phyloP scores from a whole-genome alignment of 129 eudicot genomes.

The Saussurea involucrata region DNA sequence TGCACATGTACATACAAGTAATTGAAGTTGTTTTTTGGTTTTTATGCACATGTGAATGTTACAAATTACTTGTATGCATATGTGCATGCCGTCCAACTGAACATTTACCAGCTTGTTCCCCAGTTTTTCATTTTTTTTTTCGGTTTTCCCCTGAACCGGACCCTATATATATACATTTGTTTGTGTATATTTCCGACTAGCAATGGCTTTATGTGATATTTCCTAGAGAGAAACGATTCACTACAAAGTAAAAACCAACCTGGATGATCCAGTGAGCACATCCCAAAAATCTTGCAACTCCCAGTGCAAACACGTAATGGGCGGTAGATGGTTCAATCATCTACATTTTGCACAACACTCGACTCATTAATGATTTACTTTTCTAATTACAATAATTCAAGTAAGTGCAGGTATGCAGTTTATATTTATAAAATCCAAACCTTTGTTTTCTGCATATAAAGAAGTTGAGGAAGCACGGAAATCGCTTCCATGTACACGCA shows the following conservation, averaged over 20 bases:
- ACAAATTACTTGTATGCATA: too few relatives aligned
- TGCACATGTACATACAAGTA: neutral
- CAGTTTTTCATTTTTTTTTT: too few relatives aligned
- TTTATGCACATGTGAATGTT: too few relatives aligned
- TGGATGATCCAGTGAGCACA: constrained; percentile 91
- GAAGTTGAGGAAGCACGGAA: constrained; percentile 87
- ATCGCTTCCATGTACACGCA: constrained; percentile 77
- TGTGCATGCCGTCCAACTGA: too few relatives aligned
- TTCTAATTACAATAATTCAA: neutral
- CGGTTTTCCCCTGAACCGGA: neutral
- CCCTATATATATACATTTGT: neutral
- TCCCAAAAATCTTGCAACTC: constrained; percentile 82
- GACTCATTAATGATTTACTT: neutral
- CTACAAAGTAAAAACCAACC: constrained; percentile 36
- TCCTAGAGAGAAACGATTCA: too few relatives aligned
- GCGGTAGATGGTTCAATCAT: constrained; percentile 90
- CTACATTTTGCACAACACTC: constrained; percentile 23
- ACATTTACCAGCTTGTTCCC: too few relatives aligned
- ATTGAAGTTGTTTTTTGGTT: too few relatives aligned
- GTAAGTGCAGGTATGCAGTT: neutral
- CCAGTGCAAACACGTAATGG: constrained; percentile 90
- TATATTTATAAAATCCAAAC: constrained; percentile 23
- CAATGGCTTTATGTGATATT: neutral
- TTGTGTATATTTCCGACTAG: neutral
- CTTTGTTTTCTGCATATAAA: constrained; percentile 83